phyloP scores from a whole-genome alignment of 345 rosid species.

The Cardiospermum halicacabum region DNA sequence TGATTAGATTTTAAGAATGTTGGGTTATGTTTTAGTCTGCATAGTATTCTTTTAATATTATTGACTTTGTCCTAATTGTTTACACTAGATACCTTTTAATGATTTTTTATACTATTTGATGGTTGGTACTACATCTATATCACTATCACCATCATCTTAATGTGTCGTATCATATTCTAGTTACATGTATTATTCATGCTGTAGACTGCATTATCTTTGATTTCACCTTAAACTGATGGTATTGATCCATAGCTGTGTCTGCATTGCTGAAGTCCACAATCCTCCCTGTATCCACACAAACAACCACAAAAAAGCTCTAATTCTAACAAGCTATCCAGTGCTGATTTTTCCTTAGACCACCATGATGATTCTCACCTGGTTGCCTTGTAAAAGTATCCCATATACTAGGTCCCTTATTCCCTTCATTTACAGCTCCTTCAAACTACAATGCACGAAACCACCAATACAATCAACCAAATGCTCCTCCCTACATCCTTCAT shows the following conservation, averaged over 20 bases:
- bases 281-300: slow-evolving; percentile 44
- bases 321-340: background rate
- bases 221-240: slow-evolving; percentile 70
- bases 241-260: slow-evolving; percentile 86
- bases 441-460: slow-evolving; percentile 49
- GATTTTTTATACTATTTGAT: slow-evolving; percentile 4
- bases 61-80: background rate
- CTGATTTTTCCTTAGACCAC: background rate
- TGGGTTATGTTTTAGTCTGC: no score
- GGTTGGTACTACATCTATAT: slow-evolving; percentile 24
- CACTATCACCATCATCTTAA: slow-evolving; percentile 17
- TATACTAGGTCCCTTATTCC: slow-evolving; percentile 82
- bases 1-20: no score
- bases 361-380: slow-evolving; percentile 47
- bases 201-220: slow-evolving; percentile 4
- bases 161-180: background rate
- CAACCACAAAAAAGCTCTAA: no score
- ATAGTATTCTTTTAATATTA: background rate
- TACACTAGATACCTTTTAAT: background rate
- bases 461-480: background rate
- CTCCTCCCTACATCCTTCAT: background rate
- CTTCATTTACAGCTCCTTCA: slow-evolving; percentile 89
- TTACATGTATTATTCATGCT: background rate
- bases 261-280: slow-evolving; percentile 97
- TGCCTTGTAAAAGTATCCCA: slow-evolving; percentile 84